phyloP scores from a whole-genome alignment of 2,329 filamentous ascomycete genomes.

The Pseudogymnoascus sp. region DNA sequence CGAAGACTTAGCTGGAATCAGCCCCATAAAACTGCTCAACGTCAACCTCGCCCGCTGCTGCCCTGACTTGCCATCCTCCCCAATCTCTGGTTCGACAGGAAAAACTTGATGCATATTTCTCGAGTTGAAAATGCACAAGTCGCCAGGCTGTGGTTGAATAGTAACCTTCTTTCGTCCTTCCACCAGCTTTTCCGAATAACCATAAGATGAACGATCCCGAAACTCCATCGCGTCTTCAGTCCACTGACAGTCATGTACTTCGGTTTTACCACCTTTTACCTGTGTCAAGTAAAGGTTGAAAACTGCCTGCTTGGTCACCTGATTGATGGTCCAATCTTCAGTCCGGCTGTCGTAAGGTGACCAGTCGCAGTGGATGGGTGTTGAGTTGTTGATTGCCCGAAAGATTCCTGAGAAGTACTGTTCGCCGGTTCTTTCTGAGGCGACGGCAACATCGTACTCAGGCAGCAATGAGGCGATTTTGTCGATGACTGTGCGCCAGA shows the following conservation, averaged over 20 bases:
- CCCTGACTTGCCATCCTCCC: no score
- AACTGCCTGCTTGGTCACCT: slow-evolving; percentile 10
- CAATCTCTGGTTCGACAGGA: no score
- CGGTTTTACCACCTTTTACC: slow-evolving; percentile 8
- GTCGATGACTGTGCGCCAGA: slow-evolving; percentile 4
- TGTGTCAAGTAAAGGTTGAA: slow-evolving; percentile 12
- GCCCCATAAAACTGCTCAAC: no score
- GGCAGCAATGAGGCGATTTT: slow-evolving; percentile 9
- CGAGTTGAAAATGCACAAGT: no score
- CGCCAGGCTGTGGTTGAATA: no score
- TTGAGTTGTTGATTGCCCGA: slow-evolving; percentile 8
- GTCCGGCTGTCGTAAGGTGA: slow-evolving; percentile 11
- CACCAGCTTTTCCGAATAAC: background rate
- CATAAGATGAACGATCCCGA: slow-evolving; percentile 9
- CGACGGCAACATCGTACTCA: slow-evolving; percentile 11
- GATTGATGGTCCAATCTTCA: slow-evolving; percentile 12
- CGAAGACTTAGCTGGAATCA: no score
- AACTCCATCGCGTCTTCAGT: slow-evolving; percentile 6
- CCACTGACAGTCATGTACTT: slow-evolving; percentile 11
- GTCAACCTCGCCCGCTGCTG: no score
- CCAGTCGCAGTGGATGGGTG: slow-evolving; percentile 12
- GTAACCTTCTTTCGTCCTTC: no score
- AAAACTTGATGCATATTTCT: no score
- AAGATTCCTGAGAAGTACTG: slow-evolving; percentile 13
- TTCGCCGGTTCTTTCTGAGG: slow-evolving; percentile 1